Conservation (phyloP, 768 basidiomycete species). For the Suillus decipiens region DNA sequence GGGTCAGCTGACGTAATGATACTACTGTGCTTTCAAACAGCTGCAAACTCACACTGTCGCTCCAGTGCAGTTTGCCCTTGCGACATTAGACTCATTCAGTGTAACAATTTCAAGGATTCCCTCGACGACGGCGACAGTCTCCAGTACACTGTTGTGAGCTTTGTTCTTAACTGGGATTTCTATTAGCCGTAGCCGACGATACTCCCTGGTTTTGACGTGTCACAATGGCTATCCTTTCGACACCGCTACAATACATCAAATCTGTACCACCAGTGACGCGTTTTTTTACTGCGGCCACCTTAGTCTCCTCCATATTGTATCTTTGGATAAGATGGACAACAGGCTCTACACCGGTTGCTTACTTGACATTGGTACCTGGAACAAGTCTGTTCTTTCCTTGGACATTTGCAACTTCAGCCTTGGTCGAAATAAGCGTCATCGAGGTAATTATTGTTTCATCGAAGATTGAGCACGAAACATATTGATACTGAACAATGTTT, state of each 20-base stretch:
- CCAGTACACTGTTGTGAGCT: neutral
- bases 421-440: constrained; percentile 80
- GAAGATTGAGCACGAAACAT: constrained; percentile 7
- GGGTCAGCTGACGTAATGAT: constrained; percentile 33
- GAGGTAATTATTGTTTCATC: constrained; percentile 60
- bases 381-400: constrained; percentile 84
- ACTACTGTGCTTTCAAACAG: constrained; percentile 22
- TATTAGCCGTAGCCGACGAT: constrained; percentile 5
- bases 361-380: constrained; percentile 81
- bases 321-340: constrained; percentile 64
- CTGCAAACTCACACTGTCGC: constrained; percentile 20
- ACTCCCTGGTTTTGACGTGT: neutral
- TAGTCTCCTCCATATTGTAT: constrained; percentile 59
- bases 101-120: constrained; percentile 4
- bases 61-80: constrained; percentile 1
- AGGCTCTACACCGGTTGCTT: constrained; percentile 49
- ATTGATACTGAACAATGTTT: neutral
- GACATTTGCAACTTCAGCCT: constrained; percentile 87
- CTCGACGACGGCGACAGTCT: neutral
- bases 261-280: constrained; percentile 83
- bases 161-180: neutral
- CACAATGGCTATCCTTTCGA: constrained; percentile 74
- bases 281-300: constrained; percentile 62
- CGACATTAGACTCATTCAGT: constrained; percentile 4
- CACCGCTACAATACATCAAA: constrained; percentile 65